A percentile compares a stretch with the other conserved stretches of the same genome.
Conservation (phyloP, 257 asterid genomes). For the Rauvolfia tetraphylla region DNA sequence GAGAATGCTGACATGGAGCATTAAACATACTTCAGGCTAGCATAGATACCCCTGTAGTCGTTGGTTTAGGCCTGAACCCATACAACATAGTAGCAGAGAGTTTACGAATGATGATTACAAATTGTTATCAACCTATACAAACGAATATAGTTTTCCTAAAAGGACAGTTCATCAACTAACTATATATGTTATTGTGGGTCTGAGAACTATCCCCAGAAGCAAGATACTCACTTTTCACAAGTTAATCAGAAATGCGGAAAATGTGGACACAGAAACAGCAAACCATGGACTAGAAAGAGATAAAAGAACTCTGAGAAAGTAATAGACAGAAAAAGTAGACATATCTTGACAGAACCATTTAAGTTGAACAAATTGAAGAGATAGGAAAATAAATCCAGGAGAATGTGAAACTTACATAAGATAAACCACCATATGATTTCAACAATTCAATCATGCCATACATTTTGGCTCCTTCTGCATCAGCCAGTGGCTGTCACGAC, state of each 20-base stretch:
- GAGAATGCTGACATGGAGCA: not conserved
- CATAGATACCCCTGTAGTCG: not conserved
- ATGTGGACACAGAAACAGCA: not conserved
- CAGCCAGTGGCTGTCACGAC: conserved; percentile 86
- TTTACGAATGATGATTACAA: not conserved
- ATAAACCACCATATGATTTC: conserved; percentile 74
- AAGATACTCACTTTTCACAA: not conserved
- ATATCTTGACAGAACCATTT: not conserved
- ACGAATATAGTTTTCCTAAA: not conserved
- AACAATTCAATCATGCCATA: conserved; percentile 60
- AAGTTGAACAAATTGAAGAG: not conserved
- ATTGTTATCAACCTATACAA: not conserved
- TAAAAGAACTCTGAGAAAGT: not conserved
- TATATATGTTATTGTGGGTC: not conserved
- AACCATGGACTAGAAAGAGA: not conserved
- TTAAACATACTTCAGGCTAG: not conserved
- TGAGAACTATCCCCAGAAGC: not conserved
- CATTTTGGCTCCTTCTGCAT: conserved; percentile 92
- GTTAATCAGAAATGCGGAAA: not conserved
- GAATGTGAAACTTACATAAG: conserved; percentile 61
- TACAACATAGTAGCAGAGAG: not conserved
- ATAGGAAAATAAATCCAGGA: not conserved
- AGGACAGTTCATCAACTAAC: not conserved
- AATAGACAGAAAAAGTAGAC: not conserved
- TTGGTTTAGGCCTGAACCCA: not conserved